Evolutionary conservation across 805 yeast genomes (phyloP).

Genomic region (Pichia pseudocactophila): DNA sequence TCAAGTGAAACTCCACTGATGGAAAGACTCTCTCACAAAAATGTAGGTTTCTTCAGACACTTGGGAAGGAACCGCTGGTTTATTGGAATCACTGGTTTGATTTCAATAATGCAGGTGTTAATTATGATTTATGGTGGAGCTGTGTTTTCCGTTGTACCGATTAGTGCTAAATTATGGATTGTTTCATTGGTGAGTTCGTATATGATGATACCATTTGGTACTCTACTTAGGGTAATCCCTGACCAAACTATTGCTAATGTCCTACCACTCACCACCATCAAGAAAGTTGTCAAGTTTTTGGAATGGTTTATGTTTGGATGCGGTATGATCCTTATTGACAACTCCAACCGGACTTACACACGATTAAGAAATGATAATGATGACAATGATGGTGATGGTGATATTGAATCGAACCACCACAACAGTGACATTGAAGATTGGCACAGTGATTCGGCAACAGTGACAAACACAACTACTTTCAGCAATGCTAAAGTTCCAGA

Average conservation of each 20-base stretch:
- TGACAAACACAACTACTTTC: too few species aligned
- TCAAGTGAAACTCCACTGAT: conserved; percentile 52
- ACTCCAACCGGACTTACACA: not conserved
- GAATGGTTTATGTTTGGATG: conserved; percentile 14
- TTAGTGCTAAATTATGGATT: conserved; percentile 82
- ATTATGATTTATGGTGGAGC: conserved; percentile 98
- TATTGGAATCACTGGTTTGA: conserved; percentile 57
- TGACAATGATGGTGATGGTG: not conserved
- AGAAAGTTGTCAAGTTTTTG: conserved; percentile 16
- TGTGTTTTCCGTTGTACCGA: conserved; percentile 70
- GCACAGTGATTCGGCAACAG: too few species aligned
- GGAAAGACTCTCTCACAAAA: conserved; percentile 51
- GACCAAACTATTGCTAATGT: conserved; percentile 58
- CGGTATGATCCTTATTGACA: conserved; percentile 4
- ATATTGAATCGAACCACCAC: not conserved
- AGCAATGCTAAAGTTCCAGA: not conserved
- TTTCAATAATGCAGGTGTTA: conserved; percentile 76
- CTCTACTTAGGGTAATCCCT: conserved; percentile 69
- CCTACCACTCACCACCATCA: conserved; percentile 56
- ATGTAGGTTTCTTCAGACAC: conserved; percentile 77
- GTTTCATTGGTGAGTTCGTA: conserved; percentile 78
- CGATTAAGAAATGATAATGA: conserved; percentile 1
- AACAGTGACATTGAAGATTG: too few species aligned
- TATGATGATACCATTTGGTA: conserved; percentile 73
- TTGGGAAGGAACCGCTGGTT: conserved; percentile 79